phyloP scores from a whole-genome alignment of 495 filamentous ascomycete species.

The Aspergillus conjunctus region DNA sequence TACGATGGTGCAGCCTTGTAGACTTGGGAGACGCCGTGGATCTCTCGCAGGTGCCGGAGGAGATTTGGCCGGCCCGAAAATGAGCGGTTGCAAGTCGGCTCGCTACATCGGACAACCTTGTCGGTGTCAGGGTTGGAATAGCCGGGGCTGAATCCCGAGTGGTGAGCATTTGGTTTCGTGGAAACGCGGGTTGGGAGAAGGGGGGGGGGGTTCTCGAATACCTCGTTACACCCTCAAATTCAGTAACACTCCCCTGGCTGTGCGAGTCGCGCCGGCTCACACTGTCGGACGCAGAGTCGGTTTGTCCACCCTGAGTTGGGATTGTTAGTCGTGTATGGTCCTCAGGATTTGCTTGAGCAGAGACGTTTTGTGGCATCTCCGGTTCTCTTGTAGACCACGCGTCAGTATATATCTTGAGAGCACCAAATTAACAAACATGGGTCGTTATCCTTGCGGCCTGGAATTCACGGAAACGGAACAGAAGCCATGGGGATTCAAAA shows the following conservation, averaged over 20 bases:
- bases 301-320: background rate
- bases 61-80: background rate
- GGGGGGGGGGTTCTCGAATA: background rate
- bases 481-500: background rate
- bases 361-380: background rate
- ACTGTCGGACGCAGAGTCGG: background rate
- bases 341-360: background rate
- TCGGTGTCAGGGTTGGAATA: background rate
- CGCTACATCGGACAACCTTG: background rate
- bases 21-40: conserved; percentile 3
- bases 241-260: background rate
- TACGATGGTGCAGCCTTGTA: background rate
- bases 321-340: background rate
- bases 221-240: background rate
- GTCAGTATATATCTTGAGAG: background rate
- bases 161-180: background rate
- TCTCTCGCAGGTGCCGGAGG: background rate
- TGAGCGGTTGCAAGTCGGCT: background rate
- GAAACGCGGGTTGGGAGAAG: too few species aligned
- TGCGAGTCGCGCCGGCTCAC: background rate
- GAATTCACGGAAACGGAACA: background rate
- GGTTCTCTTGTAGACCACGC: background rate
- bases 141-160: background rate
- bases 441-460: background rate
- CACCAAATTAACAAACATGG: background rate